Conservation (phyloP, 306 rosid species). For the Citrullus colocynthis region DNA sequence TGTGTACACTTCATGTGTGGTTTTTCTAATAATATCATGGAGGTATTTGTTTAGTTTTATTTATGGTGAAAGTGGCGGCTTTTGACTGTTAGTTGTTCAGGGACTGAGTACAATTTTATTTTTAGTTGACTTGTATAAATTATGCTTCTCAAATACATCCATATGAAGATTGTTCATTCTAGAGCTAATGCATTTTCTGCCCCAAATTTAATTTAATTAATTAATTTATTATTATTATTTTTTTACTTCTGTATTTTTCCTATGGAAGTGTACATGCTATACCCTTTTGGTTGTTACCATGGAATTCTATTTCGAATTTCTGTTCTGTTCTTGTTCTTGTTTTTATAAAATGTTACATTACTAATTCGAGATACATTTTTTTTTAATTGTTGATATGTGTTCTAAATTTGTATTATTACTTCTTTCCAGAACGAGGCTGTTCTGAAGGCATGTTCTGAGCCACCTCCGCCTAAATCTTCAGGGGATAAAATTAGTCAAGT, state of each 20-base stretch:
- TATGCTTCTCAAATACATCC: not conserved
- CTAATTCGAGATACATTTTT: not conserved
- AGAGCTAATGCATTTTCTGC: not conserved
- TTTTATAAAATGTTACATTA: not conserved
- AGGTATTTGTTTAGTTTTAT: not conserved
- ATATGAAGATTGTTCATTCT: not conserved
- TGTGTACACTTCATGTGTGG: not conserved
- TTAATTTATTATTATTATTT: no score
- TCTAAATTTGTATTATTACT: not conserved
- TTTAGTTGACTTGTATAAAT: not conserved
- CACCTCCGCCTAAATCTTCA: conserved; percentile 35
- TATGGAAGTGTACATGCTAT: not conserved
- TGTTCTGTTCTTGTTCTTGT: not conserved
- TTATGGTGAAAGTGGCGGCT: not conserved
- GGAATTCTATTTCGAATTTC: not conserved
- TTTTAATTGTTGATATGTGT: not conserved
- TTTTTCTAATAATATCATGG: not conserved
- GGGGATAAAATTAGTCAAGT: conserved; percentile 7
- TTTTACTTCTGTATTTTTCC: not conserved
- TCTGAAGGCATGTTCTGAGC: conserved; percentile 64
- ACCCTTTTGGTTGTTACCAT: not conserved
- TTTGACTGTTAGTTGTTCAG: not conserved
- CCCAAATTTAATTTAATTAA: no score
- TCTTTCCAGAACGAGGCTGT: conserved; percentile 73
- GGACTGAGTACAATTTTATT: not conserved